Evolutionary conservation across 2,329 filamentous ascomycete genomes (phyloP), one percentile per base, ranked within the genome.

Genomic region (Xylaria digitata): DNA sequence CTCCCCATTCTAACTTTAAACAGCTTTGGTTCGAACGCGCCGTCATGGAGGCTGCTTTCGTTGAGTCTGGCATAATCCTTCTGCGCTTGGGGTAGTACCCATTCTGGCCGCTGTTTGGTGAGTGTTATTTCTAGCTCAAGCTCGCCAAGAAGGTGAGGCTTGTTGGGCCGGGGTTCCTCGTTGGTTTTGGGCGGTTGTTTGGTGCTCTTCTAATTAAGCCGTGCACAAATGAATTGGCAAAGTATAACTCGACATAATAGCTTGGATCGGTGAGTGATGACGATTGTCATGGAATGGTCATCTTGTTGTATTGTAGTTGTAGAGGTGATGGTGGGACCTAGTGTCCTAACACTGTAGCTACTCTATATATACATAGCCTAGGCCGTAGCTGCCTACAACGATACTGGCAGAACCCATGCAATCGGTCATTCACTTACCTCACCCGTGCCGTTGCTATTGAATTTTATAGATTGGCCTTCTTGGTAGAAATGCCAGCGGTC

Each of bases 401-500:
- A 30, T 11, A 50, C 21, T 30, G 15, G 9, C 9, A 30, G 48
- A 30, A 30, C 7, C 13, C 19, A 32, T 50, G 11, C 21, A 50
- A 11, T 32, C 21, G 26, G 13, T 6, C 8, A 17, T n/a, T 30
- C 21, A 32, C 15, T 32, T n/a, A 32, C 23, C 23, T 50, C 48
- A 3, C 48, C 48, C 30, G 48, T 50, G 13, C 48, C 48, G 13
- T 32, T 13, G 48, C 48, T 50, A 21, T 50, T 50, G 6, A 50
- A 50, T 50, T 32, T 50, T 17, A 32, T 50, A 6, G 48, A 50
- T 50, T 11, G 23, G 15, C 48, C 26, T n/a, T 50, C 48, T 30
- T 17, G 48, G 23, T 50, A 32, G 15, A 50, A 50, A 50, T 50
- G n/a, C 26, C 26, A 50, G 48, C 6, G 17, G 5, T n/a, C 48